phyloP scores from a whole-genome alignment of 2,329 filamentous ascomycete genomes.

The Beauveria rudraprayagi region DNA sequence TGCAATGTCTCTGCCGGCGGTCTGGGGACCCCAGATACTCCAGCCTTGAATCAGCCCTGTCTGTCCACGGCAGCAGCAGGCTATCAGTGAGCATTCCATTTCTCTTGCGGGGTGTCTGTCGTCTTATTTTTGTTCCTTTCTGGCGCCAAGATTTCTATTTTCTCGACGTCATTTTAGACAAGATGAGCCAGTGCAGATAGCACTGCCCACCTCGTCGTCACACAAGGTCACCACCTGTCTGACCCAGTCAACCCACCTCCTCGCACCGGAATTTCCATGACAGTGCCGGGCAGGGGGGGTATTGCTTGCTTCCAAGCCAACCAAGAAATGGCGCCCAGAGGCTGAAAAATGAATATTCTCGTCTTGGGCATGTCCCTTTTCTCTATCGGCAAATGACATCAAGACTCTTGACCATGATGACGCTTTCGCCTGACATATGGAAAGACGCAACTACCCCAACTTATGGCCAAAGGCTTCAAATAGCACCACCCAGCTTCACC shows the following conservation, averaged over 20 bases:
- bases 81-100: not conserved
- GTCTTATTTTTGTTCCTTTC: not conserved
- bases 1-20: not conserved
- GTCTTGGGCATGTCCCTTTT: too few species aligned
- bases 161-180: not conserved
- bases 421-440: too few species aligned
- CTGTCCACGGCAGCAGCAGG: not conserved
- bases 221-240: not conserved
- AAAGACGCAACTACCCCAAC: not conserved
- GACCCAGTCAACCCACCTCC: not conserved
- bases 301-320: not conserved
- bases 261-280: too few species aligned
- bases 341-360: too few species aligned
- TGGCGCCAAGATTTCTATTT: not conserved
- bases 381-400: too few species aligned
- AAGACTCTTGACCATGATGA: too few species aligned
- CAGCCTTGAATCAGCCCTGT: not conserved
- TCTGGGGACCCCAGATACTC: constrained; percentile 9
- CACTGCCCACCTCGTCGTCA: not conserved
- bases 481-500: not conserved
- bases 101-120: not conserved
- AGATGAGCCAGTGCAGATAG: not conserved
- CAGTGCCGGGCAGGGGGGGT: too few species aligned
- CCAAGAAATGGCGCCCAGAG: not conserved
- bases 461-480: not conserved